Percentiles rank a stretch among this genome's conserved stretches.
Conservation (phyloP, 225 moss, liverwort and hornwort species). For the Ulota crispa region DNA sequence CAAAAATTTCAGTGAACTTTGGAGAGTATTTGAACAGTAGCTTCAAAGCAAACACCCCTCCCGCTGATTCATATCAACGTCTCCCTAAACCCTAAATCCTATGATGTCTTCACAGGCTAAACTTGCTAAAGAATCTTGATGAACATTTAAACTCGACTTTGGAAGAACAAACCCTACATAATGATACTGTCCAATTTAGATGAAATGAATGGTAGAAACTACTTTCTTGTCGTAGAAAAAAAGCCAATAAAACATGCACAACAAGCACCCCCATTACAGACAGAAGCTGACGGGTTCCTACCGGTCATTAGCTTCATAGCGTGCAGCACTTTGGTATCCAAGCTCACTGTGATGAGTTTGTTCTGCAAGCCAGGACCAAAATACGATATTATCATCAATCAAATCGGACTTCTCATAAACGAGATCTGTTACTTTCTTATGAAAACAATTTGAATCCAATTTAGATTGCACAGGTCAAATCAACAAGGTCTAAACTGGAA, state of each 20-base stretch:
- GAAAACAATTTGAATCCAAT: neutral
- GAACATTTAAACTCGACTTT: neutral
- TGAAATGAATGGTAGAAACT: neutral
- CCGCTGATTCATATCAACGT: neutral
- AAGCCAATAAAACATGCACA: neutral
- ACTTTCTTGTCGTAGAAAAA: neutral
- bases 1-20: neutral
- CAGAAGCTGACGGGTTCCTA: conserved; percentile 16
- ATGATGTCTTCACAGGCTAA: neutral
- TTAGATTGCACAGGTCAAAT: neutral
- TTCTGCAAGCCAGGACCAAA: conserved; percentile 26
- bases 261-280: neutral
- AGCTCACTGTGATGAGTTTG: conserved; percentile 54
- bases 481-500: neutral
- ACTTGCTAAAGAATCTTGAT: neutral
- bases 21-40: neutral
- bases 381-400: neutral
- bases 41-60: neutral
- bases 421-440: neutral
- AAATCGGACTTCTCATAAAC: neutral
- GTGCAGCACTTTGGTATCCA: conserved; percentile 84
- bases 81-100: too few species aligned
- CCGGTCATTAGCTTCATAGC: conserved; percentile 96
- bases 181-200: neutral
- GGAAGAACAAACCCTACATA: neutral